Evolutionary conservation across 495 filamentous ascomycete species (phyloP).

Genomic region (Lasiosphaeria ovina): DNA sequence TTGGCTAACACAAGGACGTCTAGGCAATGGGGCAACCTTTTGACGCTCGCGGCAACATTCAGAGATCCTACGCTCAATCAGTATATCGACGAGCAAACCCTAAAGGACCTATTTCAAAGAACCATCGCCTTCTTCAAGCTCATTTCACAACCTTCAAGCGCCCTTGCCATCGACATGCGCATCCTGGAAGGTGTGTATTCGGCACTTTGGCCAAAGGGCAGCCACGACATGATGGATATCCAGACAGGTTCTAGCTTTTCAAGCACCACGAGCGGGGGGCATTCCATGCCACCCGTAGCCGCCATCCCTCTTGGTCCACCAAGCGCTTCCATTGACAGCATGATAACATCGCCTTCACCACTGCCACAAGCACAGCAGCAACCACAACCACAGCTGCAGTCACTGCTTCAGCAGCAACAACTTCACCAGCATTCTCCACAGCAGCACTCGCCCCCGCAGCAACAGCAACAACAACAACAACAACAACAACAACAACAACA

Average conservation of each 20-base stretch:
- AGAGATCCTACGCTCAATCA: constrained; percentile 53
- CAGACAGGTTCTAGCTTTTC: constrained; percentile 43
- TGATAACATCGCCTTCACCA: not conserved
- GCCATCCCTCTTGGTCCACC: not conserved
- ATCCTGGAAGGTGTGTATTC: constrained; percentile 63
- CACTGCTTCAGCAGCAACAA: constrained; percentile 1
- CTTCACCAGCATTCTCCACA: not conserved
- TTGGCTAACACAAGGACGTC: constrained; percentile 2
- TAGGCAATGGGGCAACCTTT: constrained; percentile 95
- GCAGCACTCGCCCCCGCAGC: not conserved
- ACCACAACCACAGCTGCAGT: not conserved
- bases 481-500: not conserved
- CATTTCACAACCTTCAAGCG: constrained; percentile 63
- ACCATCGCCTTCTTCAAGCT: constrained; percentile 70
- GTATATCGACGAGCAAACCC: constrained; percentile 48
- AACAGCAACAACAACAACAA: not conserved
- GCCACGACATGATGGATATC: constrained; percentile 19
- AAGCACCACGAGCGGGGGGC: constrained; percentile 37
- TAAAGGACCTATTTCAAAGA: constrained; percentile 54
- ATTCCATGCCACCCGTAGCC: constrained; percentile 10
- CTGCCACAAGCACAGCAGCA: not conserved
- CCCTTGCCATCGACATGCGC: constrained; percentile 61
- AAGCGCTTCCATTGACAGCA: constrained; percentile 2
- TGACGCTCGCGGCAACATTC: constrained; percentile 80
- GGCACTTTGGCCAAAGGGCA: constrained; percentile 40